These are phyloP conservation scores for Geosmithia morbida DNA, from an alignment of 2,329 filamentous ascomycete genomes.

Conservation along the genomic window DNA sequence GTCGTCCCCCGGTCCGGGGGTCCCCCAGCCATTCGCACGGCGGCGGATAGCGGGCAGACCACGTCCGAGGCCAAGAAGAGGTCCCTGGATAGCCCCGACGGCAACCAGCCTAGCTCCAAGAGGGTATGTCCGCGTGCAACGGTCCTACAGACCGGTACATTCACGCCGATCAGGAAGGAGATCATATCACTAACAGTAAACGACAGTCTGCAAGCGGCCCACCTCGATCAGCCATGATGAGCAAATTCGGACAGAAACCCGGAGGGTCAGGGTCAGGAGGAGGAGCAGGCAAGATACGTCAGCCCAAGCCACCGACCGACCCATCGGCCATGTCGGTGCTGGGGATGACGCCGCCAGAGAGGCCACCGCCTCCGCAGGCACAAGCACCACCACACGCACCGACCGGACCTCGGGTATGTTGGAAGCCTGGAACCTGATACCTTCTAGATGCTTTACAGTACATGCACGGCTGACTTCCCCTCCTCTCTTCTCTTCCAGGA, in stretches of 20 bases:
- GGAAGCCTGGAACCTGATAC: too few species aligned
- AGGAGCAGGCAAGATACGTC: slow-evolving; percentile 2
- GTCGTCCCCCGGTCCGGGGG: not conserved
- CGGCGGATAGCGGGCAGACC: slow-evolving; percentile 7
- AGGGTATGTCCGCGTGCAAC: slow-evolving; percentile 20
- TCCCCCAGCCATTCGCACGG: slow-evolving; percentile 24
- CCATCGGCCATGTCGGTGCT: slow-evolving; percentile 38
- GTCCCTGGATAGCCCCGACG: slow-evolving; percentile 20
- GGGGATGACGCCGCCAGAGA: slow-evolving; percentile 29
- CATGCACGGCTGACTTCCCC: not conserved
- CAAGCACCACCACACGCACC: not conserved
- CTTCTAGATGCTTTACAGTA: too few species aligned
- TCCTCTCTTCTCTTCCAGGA: too few species aligned
- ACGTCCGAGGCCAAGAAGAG: slow-evolving; percentile 25
- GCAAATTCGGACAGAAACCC: slow-evolving; percentile 20
- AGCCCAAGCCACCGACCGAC: slow-evolving; percentile 21
- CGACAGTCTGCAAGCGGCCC: slow-evolving; percentile 15
- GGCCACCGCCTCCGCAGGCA: slow-evolving; percentile 15
- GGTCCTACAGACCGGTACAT: not conserved
- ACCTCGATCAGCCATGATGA: slow-evolving; percentile 16
- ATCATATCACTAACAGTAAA: slow-evolving; percentile 9
- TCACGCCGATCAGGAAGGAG: not conserved
- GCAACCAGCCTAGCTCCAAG: slow-evolving; percentile 18
- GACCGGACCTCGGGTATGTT: not conserved
- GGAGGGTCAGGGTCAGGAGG: slow-evolving; percentile 10